These are phyloP conservation scores for Sicyos edulis DNA, from an alignment of 306 rosid genomes.

Conservation along the genomic window DNA sequence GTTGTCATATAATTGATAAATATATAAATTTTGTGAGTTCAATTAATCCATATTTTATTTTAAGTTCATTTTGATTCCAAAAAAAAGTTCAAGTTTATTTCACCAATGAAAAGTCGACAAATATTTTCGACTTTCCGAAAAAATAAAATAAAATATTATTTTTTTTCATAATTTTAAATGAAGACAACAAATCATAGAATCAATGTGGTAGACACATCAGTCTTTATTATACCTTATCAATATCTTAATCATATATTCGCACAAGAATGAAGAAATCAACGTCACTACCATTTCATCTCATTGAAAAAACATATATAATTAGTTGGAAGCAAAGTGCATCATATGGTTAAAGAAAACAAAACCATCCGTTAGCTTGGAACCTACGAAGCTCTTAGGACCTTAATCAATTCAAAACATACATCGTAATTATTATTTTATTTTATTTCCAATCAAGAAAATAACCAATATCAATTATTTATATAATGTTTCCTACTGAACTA, in stretches of 20 bases:
- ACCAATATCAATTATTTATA: not conserved
- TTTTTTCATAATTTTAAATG: not conserved
- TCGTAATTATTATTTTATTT: not conserved
- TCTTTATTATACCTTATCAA: not conserved
- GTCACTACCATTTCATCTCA: too few relatives aligned
- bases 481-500: too few relatives aligned
- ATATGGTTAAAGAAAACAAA: not conserved
- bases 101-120: not conserved
- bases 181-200: not conserved
- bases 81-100: not conserved
- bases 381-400: not conserved
- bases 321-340: not conserved
- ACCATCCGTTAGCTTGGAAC: not conserved
- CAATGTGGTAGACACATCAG: not conserved
- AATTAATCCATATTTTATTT: not conserved
- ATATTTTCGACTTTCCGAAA: not conserved
- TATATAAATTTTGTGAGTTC: not conserved
- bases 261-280: not conserved
- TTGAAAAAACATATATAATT: too few relatives aligned
- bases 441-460: not conserved
- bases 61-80: too few relatives aligned
- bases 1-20: not conserved
- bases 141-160: not conserved
- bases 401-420: not conserved
- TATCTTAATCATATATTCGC: not conserved